Evolutionary conservation across 2,329 filamentous ascomycete species (phyloP).

Genomic region (Zalaria sp.): DNA sequence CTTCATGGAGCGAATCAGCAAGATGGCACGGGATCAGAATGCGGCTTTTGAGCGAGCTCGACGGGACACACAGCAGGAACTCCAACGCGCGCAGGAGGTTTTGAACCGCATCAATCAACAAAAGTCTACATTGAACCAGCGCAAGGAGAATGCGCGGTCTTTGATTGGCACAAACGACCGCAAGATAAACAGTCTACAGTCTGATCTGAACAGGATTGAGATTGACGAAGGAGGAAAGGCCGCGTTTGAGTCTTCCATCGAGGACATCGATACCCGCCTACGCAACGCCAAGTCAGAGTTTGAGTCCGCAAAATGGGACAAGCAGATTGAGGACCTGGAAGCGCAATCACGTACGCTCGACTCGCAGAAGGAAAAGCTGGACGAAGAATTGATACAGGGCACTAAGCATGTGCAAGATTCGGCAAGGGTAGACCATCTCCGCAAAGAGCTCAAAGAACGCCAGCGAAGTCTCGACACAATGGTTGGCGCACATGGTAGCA

Average conservation of each 20-base stretch:
- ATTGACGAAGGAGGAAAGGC: conserved; percentile 78
- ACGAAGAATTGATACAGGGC: conserved; percentile 69
- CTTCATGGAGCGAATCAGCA: conserved; percentile 67
- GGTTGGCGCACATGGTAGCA: conserved; percentile 56
- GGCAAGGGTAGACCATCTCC: conserved; percentile 70
- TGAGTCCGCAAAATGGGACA: conserved; percentile 53
- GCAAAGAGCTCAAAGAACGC: conserved; percentile 63
- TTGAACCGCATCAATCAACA: conserved; percentile 63
- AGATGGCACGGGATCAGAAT: conserved; percentile 64
- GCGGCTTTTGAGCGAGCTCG: conserved; percentile 61
- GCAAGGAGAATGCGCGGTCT: conserved; percentile 58
- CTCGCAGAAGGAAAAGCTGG: conserved; percentile 55
- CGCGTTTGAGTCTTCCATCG: conserved; percentile 57
- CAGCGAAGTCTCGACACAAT: conserved; percentile 66
- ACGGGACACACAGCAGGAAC: conserved; percentile 57
- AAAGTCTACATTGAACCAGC: conserved; percentile 58
- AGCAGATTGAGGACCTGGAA: conserved; percentile 53
- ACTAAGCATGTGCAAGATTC: conserved; percentile 69
- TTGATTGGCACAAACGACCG: conserved; percentile 62
- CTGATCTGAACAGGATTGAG: conserved; percentile 55
- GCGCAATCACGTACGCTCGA: conserved; percentile 55
- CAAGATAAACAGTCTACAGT: conserved; percentile 52
- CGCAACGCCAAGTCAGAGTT: conserved; percentile 48
- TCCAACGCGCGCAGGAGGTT: conserved; percentile 55
- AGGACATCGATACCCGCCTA: conserved; percentile 52